Evolutionary conservation across 2,329 filamentous ascomycete genomes (phyloP).

Genomic region (Rutstroemia sydowiana): DNA sequence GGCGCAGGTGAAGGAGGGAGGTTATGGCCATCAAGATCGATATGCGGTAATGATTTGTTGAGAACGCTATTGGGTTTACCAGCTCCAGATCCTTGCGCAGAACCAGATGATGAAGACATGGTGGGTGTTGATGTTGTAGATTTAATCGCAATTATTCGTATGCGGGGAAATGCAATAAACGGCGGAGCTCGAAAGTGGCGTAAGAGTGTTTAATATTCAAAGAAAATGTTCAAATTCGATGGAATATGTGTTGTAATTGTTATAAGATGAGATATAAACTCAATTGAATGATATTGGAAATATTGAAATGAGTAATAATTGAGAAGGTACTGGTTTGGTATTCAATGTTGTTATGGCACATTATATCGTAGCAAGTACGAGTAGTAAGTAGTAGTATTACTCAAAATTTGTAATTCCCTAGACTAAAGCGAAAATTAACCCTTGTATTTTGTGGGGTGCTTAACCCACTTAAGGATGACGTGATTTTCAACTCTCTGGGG

Average conservation of each 20-base stretch:
- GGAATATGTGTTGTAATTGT: background rate
- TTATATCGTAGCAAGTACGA: too few species aligned
- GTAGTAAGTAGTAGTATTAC: too few species aligned
- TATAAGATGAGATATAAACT: background rate
- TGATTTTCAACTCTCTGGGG: background rate
- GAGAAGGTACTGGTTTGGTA: background rate
- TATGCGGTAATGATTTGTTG: constrained; percentile 34
- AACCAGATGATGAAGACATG: constrained; percentile 31
- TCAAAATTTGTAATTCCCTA: background rate
- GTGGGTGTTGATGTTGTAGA: background rate
- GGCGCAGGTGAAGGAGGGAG: constrained; percentile 88
- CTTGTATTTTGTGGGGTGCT: background rate
- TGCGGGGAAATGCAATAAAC: constrained; percentile 2
- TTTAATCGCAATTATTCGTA: background rate
- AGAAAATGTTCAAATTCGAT: background rate
- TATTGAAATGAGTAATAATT: background rate
- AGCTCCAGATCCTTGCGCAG: constrained; percentile 14
- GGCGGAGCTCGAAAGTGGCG: background rate
- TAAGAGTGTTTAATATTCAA: background rate
- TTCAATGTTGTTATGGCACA: too few species aligned
- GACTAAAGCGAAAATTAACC: background rate
- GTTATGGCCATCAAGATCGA: constrained; percentile 77
- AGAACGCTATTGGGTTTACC: constrained; percentile 22
- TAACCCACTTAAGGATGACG: background rate
- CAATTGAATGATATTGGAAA: background rate